Percentiles rank a stretch among this genome's conserved stretches.
These are phyloP conservation scores for Stachybotrys elegans DNA, from an alignment of 2,329 filamentous ascomycete genomes.

Conservation along the genomic window DNA sequence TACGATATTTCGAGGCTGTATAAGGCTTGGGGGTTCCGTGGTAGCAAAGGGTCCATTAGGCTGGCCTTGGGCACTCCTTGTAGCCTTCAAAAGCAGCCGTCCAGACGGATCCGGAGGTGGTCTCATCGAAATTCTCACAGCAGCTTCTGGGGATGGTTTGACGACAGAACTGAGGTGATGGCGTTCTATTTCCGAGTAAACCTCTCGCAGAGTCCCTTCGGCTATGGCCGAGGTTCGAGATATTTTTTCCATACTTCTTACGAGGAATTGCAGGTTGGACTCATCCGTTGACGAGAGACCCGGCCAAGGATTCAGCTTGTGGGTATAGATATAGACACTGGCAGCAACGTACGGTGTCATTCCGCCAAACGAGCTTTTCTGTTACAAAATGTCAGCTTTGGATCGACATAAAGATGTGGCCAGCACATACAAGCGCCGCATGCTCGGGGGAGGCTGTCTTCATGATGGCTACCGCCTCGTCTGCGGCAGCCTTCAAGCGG, in stretches of 20 bases:
- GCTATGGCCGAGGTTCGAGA: slow-evolving; percentile 71
- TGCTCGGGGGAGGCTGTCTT: slow-evolving; percentile 70
- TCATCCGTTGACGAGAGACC: slow-evolving; percentile 43
- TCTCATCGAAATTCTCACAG: too few species aligned
- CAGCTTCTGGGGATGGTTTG: too few species aligned
- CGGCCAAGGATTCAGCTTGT: slow-evolving; percentile 61
- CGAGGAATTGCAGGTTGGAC: slow-evolving; percentile 64
- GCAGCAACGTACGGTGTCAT: slow-evolving; percentile 83
- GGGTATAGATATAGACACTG: slow-evolving; percentile 76
- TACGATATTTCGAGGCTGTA: too few species aligned
- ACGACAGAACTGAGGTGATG: slow-evolving; percentile 34
- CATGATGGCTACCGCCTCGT: slow-evolving; percentile 81
- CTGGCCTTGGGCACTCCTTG: too few species aligned
- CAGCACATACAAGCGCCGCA: slow-evolving; percentile 54
- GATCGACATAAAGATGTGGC: not conserved
- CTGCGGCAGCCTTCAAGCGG: slow-evolving; percentile 72
- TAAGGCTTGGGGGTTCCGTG: too few species aligned
- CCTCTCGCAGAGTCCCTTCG: slow-evolving; percentile 77
- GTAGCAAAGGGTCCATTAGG: too few species aligned
- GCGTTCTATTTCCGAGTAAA: slow-evolving; percentile 72
- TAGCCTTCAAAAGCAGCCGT: too few species aligned
- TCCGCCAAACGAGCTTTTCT: slow-evolving; percentile 41
- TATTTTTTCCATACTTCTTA: slow-evolving; percentile 73
- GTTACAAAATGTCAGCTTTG: not conserved
- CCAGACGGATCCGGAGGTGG: too few species aligned